phyloP scores from a whole-genome alignment of 2,329 filamentous ascomycete genomes.

The Ilyonectria destructans region DNA sequence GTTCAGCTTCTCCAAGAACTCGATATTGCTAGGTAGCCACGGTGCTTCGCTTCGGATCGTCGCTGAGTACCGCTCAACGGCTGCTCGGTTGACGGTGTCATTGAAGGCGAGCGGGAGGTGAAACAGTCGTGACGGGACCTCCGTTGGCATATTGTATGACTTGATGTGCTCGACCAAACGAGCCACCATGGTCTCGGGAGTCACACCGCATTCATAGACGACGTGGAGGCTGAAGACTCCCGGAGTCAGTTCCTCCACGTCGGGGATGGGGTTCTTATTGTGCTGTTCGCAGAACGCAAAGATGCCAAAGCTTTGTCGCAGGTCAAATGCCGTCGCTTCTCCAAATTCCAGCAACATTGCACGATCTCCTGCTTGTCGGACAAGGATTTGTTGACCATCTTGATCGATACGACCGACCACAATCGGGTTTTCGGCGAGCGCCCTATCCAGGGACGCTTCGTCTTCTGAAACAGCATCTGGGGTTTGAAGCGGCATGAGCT shows the following conservation, averaged over 20 bases:
- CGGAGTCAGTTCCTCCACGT: conserved; percentile 52
- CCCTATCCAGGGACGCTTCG: not conserved
- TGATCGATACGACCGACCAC: conserved; percentile 39
- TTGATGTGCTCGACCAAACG: conserved; percentile 44
- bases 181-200: conserved; percentile 41
- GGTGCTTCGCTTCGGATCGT: conserved; percentile 74
- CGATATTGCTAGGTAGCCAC: conserved; percentile 75
- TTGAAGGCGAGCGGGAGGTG: conserved; percentile 59
- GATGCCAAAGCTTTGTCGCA: conserved; percentile 54
- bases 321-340: conserved; percentile 47
- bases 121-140: conserved; percentile 52
- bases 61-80: conserved; percentile 73
- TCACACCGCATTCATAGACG: conserved; percentile 44
- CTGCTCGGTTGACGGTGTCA: conserved; percentile 61
- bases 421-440: not conserved
- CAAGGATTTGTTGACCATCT: conserved; percentile 35
- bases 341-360: conserved; percentile 56
- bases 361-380: conserved; percentile 54
- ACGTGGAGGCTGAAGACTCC: conserved; percentile 56
- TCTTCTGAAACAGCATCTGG: not conserved
- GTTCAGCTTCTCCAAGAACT: conserved; percentile 63
- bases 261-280: conserved; percentile 45
- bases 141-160: conserved; percentile 42
- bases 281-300: conserved; percentile 55
- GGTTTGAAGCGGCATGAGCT: conserved; percentile 27